phyloP scores from a whole-genome alignment of 345 rosid genomes.

The Salix caprea region DNA sequence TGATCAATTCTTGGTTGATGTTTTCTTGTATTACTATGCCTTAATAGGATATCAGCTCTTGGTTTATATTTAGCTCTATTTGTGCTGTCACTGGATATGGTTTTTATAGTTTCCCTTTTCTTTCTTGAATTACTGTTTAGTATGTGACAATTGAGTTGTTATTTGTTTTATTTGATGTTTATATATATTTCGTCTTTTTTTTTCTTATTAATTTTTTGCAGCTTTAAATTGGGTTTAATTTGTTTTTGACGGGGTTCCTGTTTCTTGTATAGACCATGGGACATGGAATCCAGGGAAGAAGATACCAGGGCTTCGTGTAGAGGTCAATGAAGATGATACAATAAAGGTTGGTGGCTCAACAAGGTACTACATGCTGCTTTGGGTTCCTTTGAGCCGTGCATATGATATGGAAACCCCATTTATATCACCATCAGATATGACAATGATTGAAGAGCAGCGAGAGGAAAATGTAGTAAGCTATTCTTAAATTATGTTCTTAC shows the following conservation, averaged over 20 bases:
- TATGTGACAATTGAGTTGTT: background rate
- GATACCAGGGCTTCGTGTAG: conserved; percentile 57
- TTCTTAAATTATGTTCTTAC: too few species aligned
- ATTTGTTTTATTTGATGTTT: background rate
- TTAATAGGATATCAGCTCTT: background rate
- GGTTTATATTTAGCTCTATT: background rate
- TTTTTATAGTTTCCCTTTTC: background rate
- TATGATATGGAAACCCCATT: conserved; percentile 37
- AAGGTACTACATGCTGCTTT: conserved; percentile 70
- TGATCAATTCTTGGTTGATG: background rate
- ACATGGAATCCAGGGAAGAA: conserved; percentile 77
- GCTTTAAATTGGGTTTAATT: background rate
- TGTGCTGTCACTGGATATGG: background rate
- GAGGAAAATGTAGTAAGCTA: conserved; percentile 34
- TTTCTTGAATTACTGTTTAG: background rate
- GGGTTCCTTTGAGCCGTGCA: conserved; percentile 72
- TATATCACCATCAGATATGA: conserved; percentile 18
- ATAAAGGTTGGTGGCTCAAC: conserved; percentile 77
- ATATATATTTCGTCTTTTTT: background rate
- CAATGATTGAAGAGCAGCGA: conserved; percentile 32
- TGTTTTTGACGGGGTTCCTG: conserved; percentile 13
- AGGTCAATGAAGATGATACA: conserved; percentile 69
- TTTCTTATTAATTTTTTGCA: background rate
- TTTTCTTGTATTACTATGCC: background rate
- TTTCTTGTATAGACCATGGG: conserved; percentile 65